A percentile compares a stretch with the other conserved stretches of the same genome.
Evolutionary conservation across 2,329 filamentous ascomycete species (phyloP).

Genomic region (Ambrosiella xylebori): DNA sequence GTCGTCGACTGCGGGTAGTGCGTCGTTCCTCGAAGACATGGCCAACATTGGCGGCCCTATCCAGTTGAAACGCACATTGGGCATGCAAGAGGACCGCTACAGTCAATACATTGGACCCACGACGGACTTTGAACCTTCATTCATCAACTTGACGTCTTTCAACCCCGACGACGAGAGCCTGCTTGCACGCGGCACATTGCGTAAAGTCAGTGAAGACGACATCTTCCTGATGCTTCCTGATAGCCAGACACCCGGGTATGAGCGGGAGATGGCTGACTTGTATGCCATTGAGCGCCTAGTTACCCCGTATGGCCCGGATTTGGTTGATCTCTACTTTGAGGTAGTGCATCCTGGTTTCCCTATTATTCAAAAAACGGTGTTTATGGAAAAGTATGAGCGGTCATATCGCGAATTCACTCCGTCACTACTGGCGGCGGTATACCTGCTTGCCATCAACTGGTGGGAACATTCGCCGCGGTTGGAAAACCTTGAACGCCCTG

Average conservation of each 20-base stretch:
- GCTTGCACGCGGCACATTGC: constrained; percentile 48
- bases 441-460: constrained; percentile 76
- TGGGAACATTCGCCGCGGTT: constrained; percentile 60
- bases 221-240: constrained; percentile 71
- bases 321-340: constrained; percentile 69
- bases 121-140: constrained; percentile 67
- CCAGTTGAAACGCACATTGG: constrained; percentile 51
- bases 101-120: constrained; percentile 73
- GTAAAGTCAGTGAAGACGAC: constrained; percentile 60
- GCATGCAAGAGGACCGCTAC: constrained; percentile 60
- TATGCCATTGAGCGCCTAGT: constrained; percentile 62
- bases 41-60: constrained; percentile 51
- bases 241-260: constrained; percentile 51
- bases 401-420: constrained; percentile 60
- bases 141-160: constrained; percentile 66
- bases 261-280: constrained; percentile 50
- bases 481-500: constrained; percentile 45
- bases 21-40: constrained; percentile 51
- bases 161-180: constrained; percentile 69
- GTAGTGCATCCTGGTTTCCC: constrained; percentile 68
- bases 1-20: constrained; percentile 44
- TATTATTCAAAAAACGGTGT: constrained; percentile 65
- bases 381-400: constrained; percentile 59
- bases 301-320: constrained; percentile 54
- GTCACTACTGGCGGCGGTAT: constrained; percentile 60